A percentile compares a stretch with the other conserved stretches of the same genome.
Conservation (phyloP, 805 yeast genomes). For the Metschnikowia similis region DNA sequence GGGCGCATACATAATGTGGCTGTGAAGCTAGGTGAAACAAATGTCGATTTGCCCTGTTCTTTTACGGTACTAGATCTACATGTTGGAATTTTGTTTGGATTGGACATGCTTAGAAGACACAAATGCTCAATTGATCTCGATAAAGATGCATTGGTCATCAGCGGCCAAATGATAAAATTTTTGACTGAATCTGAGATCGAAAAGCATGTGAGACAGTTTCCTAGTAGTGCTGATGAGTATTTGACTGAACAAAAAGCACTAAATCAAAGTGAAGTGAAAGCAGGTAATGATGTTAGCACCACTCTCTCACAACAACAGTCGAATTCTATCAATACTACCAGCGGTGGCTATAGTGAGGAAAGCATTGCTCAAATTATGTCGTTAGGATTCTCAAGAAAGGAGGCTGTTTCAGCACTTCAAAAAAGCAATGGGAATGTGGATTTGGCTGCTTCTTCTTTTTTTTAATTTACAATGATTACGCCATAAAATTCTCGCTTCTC, state of each 20-base stretch:
- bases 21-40: constrained; percentile 60
- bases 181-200: constrained; percentile 69
- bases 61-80: constrained; percentile 53
- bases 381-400: constrained; percentile 66
- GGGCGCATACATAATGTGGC: constrained; percentile 92
- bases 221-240: background rate
- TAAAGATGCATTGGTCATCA: constrained; percentile 60
- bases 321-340: background rate
- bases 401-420: constrained; percentile 62
- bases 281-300: background rate
- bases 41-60: constrained; percentile 37
- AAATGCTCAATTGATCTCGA: constrained; percentile 77
- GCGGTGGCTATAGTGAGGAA: background rate
- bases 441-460: constrained; percentile 76
- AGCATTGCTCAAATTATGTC: constrained; percentile 39
- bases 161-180: constrained; percentile 69
- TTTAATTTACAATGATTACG: constrained; percentile 22
- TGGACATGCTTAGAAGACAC: constrained; percentile 87
- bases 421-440: constrained; percentile 77
- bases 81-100: constrained; percentile 76
- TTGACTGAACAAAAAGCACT: background rate
- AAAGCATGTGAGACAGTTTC: constrained; percentile 12
- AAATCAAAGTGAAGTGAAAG: background rate
- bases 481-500: background rate
- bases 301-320: background rate